Conservation (phyloP, 1,139 yeast species). For the Taphrina deformans region DNA sequence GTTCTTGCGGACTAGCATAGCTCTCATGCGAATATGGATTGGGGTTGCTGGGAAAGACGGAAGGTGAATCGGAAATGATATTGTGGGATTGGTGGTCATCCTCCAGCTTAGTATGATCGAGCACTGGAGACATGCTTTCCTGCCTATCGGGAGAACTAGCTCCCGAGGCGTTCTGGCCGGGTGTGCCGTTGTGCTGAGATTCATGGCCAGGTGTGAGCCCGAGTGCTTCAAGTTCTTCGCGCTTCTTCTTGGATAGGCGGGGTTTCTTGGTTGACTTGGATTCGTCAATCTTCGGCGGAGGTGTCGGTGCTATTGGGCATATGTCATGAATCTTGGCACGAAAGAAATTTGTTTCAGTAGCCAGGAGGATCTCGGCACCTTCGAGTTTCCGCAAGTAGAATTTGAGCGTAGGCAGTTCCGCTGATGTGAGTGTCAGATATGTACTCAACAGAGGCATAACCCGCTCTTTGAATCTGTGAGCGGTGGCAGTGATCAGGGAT, state of each 20-base stretch:
- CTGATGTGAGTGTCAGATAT: constrained; percentile 36
- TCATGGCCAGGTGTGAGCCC: constrained; percentile 15
- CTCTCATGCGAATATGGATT: constrained; percentile 5
- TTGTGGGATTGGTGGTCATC: not conserved
- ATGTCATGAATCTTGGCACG: constrained; percentile 38
- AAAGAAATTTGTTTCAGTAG: constrained; percentile 38
- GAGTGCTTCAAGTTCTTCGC: constrained; percentile 35
- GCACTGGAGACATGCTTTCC: constrained; percentile 6
- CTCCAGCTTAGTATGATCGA: not conserved
- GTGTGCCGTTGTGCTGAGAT: not conserved
- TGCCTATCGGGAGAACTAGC: not conserved
- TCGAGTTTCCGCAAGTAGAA: constrained; percentile 53
- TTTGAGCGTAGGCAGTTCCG: constrained; percentile 45
- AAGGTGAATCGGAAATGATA: not conserved
- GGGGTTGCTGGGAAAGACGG: not conserved
- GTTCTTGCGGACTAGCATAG: constrained; percentile 9
- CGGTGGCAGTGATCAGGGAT: constrained; percentile 48
- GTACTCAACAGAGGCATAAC: constrained; percentile 38
- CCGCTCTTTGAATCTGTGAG: constrained; percentile 50
- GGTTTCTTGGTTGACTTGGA: constrained; percentile 38
- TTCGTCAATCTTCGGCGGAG: constrained; percentile 39
- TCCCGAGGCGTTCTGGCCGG: constrained; percentile 1
- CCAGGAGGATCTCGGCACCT: constrained; percentile 44
- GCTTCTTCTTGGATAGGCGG: constrained; percentile 37
- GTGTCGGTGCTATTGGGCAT: constrained; percentile 36